A percentile compares a stretch with the other conserved stretches of the same genome.
phyloP scores from a whole-genome alignment of 495 filamentous ascomycete species.

The Hypoxylon perforatum region DNA sequence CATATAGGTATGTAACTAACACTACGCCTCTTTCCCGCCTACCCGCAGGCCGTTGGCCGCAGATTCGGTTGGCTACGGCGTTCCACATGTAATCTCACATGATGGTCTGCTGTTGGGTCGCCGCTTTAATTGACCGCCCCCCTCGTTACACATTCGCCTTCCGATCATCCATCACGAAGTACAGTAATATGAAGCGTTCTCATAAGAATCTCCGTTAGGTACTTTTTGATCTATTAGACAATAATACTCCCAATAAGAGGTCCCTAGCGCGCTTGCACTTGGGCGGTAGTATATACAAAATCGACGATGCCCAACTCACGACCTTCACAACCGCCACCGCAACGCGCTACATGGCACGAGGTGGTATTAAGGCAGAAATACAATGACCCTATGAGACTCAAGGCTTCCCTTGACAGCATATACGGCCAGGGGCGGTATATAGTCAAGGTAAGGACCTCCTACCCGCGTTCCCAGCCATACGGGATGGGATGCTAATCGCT shows the following conservation, averaged over 20 bases:
- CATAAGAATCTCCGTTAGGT: no score
- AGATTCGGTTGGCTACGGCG: no score
- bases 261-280: no score
- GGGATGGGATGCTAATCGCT: neutral
- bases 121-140: neutral
- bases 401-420: slow-evolving; percentile 14
- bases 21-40: no score
- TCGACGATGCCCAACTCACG: slow-evolving; percentile 3
- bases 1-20: no score
- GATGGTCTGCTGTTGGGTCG: slow-evolving; percentile 3
- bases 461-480: neutral
- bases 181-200: neutral
- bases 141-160: neutral
- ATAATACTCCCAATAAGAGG: no score
- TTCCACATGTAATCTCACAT: slow-evolving; percentile 16
- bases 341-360: slow-evolving; percentile 1
- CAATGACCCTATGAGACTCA: slow-evolving; percentile 28
- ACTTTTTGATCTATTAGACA: no score
- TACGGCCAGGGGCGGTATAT: slow-evolving; percentile 25
- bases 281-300: no score
- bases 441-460: slow-evolving; percentile 8
- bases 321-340: neutral
- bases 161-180: neutral
- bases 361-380: slow-evolving; percentile 26
- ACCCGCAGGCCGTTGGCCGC: no score